These are phyloP conservation scores for Triticum aestivum DNA, from an alignment of 176 grass and related monocot species.

Conservation along the genomic window DNA sequence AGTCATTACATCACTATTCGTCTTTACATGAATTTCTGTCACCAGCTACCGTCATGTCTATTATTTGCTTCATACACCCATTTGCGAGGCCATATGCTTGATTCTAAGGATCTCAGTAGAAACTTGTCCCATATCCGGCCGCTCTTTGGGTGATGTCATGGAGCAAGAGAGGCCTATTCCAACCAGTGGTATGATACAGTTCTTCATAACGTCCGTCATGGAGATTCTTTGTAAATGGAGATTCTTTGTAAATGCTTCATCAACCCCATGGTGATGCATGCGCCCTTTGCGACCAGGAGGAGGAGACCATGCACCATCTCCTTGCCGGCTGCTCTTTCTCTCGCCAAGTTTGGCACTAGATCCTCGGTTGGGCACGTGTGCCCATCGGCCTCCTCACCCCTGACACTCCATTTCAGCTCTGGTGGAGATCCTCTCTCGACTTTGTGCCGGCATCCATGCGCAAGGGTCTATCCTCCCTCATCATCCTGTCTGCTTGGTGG, in stretches of 20 bases:
- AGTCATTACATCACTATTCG: background rate
- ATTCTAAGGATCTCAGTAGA: slow-evolving; percentile 19
- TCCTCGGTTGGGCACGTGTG: no score
- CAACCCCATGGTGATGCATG: background rate
- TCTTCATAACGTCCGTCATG: background rate
- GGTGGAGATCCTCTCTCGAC: no score
- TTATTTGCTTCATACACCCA: background rate
- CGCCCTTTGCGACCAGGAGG: no score
- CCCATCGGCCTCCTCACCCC: no score
- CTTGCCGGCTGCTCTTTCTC: no score
- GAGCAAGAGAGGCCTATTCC: slow-evolving; percentile 34
- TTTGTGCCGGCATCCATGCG: no score
- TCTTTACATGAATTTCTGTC: background rate
- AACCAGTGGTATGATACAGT: slow-evolving; percentile 22
- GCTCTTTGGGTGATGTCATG: background rate
- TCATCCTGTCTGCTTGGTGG: no score
- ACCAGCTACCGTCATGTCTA: background rate
- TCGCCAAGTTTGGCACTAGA: no score
- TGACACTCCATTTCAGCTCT: no score
- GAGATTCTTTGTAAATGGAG: no score
- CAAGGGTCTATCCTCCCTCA: no score
- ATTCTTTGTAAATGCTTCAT: background rate
- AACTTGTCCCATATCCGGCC: slow-evolving; percentile 26
- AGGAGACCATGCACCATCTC: no score
- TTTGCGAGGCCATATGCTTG: slow-evolving; percentile 13